Conservation (phyloP, 1,139 yeast genomes). For the Kodamaea anthophila region DNA sequence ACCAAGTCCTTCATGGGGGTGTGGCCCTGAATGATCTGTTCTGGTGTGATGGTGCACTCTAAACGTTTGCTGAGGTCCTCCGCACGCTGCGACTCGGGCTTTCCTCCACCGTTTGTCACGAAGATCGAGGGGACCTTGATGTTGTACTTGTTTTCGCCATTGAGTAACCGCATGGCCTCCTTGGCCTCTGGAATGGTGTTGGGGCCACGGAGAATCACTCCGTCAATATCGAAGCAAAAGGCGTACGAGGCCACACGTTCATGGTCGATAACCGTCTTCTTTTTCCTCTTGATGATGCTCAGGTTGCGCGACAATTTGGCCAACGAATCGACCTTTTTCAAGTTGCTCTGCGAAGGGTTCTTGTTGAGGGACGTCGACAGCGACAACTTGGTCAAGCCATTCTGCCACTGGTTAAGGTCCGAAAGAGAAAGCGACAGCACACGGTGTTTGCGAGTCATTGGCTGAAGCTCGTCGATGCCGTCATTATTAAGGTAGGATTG, state of each 20-base stretch:
- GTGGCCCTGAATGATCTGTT: slow-evolving; percentile 83
- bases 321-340: slow-evolving; percentile 45
- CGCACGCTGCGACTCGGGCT: slow-evolving; percentile 68
- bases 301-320: slow-evolving; percentile 49
- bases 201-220: slow-evolving; percentile 75
- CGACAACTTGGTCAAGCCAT: slow-evolving; percentile 45
- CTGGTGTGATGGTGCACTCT: slow-evolving; percentile 55
- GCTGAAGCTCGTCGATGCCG: slow-evolving; percentile 61
- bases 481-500: slow-evolving; percentile 64
- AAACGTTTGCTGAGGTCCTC: slow-evolving; percentile 58
- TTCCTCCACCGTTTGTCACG: slow-evolving; percentile 87
- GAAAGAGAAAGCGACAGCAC: slow-evolving; percentile 68
- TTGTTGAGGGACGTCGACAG: slow-evolving; percentile 29
- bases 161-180: slow-evolving; percentile 61
- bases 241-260: slow-evolving; percentile 75
- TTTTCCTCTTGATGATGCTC: slow-evolving; percentile 44
- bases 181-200: slow-evolving; percentile 73
- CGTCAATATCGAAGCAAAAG: slow-evolving; percentile 83
- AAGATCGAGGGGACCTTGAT: slow-evolving; percentile 80
- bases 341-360: slow-evolving; percentile 32
- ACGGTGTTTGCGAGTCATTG: slow-evolving; percentile 53
- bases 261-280: slow-evolving; percentile 54
- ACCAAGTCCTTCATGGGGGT: slow-evolving; percentile 83
- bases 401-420: slow-evolving; percentile 58
- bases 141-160: slow-evolving; percentile 73